phyloP scores from a whole-genome alignment of 371 early-diverging fungal genomes.

The Circinella umbellata region DNA sequence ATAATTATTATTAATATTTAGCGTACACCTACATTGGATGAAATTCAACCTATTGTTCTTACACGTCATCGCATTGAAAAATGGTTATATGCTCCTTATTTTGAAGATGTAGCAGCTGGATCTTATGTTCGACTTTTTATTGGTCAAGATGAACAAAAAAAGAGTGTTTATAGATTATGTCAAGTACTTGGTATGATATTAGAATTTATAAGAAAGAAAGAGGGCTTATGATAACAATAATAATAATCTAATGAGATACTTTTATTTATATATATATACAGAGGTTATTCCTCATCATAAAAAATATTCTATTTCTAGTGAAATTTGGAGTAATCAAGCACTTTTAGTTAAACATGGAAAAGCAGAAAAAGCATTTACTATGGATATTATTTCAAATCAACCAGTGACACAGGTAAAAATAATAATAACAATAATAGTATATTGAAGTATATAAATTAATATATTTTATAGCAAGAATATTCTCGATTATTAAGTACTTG shows the following conservation, averaged over 20 bases:
- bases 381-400: slow-evolving; percentile 78
- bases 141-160: slow-evolving; percentile 58
- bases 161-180: slow-evolving; percentile 59
- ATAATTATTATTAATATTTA: slow-evolving; percentile 23
- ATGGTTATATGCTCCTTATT: slow-evolving; percentile 77
- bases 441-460: no score
- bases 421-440: no score
- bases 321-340: slow-evolving; percentile 61
- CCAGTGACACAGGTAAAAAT: slow-evolving; percentile 56
- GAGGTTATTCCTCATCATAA: slow-evolving; percentile 66
- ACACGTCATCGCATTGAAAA: slow-evolving; percentile 69
- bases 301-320: slow-evolving; percentile 63
- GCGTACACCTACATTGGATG: slow-evolving; percentile 61
- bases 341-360: slow-evolving; percentile 71
- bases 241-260: neutral
- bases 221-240: neutral
- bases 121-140: slow-evolving; percentile 71
- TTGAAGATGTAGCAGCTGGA: slow-evolving; percentile 65
- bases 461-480: slow-evolving; percentile 69
- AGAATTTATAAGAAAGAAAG: neutral
- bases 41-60: slow-evolving; percentile 64
- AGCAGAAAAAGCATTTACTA: slow-evolving; percentile 67
- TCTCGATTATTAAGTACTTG: slow-evolving; percentile 56
- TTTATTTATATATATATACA: slow-evolving; percentile 7
- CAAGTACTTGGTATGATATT: slow-evolving; percentile 55